Base-by-base conservation (phyloP, 2,329 filamentous ascomycete genomes). In the Colletotrichum shisoi region DNA sequence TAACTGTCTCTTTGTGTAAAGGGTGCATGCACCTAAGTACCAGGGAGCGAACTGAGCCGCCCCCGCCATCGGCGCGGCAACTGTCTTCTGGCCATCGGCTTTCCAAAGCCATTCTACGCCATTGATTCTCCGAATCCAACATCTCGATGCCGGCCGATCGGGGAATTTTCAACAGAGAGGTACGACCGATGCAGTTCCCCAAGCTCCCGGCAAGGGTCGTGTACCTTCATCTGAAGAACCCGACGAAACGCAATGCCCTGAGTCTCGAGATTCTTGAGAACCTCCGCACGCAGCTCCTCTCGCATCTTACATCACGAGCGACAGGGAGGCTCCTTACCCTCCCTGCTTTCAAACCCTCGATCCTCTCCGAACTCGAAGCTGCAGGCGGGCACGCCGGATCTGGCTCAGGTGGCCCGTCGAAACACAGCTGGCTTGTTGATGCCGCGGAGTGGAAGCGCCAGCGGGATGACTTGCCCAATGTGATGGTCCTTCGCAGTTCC, bases 401-500 rank as follows among this genome's bases (percentile, higher is more conserved):
- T 3, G 40, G 12, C n/a, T 37, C 51, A 13, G 5, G 1, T n/a
- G 19, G 21, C 17, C 17, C 11, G 3, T 49, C 58, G 6, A 57
- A 70, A 15, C 63, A 72, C 62, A n/a, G 39, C 39, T 78, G 76
- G 76, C 75, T 78, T 1, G 53, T 73, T 11, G 68, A 74, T 57
- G 45, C 71, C 8, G 34, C 64, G 0, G 48, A 70, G 24, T 78
- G 76, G 74, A 63, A 24, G 9, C 19, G 7, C 12, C 70, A 66
- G 17, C 73, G 75, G 7, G 52, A 52, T 2, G 63, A 37, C 19
- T 63, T 76, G 0, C 76, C 75, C n/a, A 71, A 68, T 11, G 74
- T 76, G 5, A 71, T 78, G 12, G 74, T 78, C 48, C 71, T 78
- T 11, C 76, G 76, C 59, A 71, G 66, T 53, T 31, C 63, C 12